Base-by-base conservation (phyloP, 2,329 filamentous ascomycete species). In the Fusarium brevicatenulatum region DNA sequence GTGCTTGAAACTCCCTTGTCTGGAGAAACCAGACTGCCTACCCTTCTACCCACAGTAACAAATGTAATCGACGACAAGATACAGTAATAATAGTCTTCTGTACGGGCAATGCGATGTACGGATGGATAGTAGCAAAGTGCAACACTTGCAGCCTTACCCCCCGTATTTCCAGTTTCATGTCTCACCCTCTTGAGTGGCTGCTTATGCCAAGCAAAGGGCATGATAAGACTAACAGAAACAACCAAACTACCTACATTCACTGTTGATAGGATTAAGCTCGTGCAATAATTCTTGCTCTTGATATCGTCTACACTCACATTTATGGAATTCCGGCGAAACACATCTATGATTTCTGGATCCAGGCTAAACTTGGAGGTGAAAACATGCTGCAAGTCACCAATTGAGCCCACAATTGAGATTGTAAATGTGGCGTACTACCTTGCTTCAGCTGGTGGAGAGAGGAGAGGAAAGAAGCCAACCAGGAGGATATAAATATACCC, bases 151-250 rank as follows among this genome's bases (percentile, higher is more conserved):
- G 39, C 39, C 39, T n/a, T 40, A 8, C n/a, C 3, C 4, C 34
- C 34, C 9, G 34, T 40, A 40, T 40, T 13, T 21, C 39, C 11
- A 40, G 12, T 19, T 40, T 40, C 37, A 19, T 40, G 37, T 40
- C 11, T 21, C 37, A 21, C 11, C 19, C 11, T 40, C 6, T 19
- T n/a, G 39, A 40, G 39, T 13, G 39, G 39, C 39, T 42, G 39
- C 21, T 44, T 44, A 44, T 19, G 42, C 23, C 23, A 25, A 44
- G 42, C 23, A 25, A 44, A 0, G 42, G 16, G 7, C 5, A 8
- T 44, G 42, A 0, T 25, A 13, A 10, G 23, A 23, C n/a, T 1
- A 43, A 43, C 9, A 10, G 6, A 43, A 9, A 23, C 0, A 7
- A 23, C 40, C 11, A 7, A 11, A 7, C 40, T 7, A 43, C 40